Conservation (phyloP, 345 rosid species). For the Gossypium arboreum region DNA sequence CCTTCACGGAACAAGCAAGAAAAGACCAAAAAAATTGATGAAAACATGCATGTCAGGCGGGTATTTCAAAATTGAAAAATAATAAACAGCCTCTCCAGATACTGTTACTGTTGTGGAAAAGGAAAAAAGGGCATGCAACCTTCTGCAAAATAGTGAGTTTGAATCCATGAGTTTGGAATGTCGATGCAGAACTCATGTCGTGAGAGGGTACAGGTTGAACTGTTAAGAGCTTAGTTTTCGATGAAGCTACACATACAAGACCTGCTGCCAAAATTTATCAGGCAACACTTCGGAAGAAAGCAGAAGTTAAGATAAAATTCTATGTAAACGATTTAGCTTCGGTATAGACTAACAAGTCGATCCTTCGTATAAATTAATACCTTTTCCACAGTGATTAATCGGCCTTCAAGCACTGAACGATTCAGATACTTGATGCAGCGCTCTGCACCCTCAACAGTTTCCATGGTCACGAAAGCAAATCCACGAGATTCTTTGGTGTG, state of each 20-base stretch:
- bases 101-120: slow-evolving; percentile 32
- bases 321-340: slow-evolving; percentile 14
- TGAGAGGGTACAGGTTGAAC: slow-evolving; percentile 46
- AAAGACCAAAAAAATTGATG: slow-evolving; percentile 5
- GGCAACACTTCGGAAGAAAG: slow-evolving; percentile 35
- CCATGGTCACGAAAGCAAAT: slow-evolving; percentile 70
- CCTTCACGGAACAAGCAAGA: slow-evolving; percentile 18
- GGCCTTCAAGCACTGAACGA: slow-evolving; percentile 63
- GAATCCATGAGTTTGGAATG: slow-evolving; percentile 53
- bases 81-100: slow-evolving; percentile 28
- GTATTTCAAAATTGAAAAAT: slow-evolving; percentile 16
- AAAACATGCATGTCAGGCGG: slow-evolving; percentile 16
- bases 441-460: slow-evolving; percentile 43
- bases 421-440: slow-evolving; percentile 60
- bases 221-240: slow-evolving; percentile 64
- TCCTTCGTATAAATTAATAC: slow-evolving; percentile 24
- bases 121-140: slow-evolving; percentile 44
- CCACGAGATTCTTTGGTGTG: slow-evolving; percentile 64
- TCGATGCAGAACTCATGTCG: slow-evolving; percentile 51
- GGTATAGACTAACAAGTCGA: not conserved
- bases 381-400: slow-evolving; percentile 61
- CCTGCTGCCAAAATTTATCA: slow-evolving; percentile 72
- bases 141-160: slow-evolving; percentile 45
- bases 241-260: slow-evolving; percentile 64
- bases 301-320: slow-evolving; percentile 17